Evolutionary conservation across 352 stramenopile species (phyloP), one percentile per base, ranked within the genome.

Genomic region (Globisporangium nagaii): DNA sequence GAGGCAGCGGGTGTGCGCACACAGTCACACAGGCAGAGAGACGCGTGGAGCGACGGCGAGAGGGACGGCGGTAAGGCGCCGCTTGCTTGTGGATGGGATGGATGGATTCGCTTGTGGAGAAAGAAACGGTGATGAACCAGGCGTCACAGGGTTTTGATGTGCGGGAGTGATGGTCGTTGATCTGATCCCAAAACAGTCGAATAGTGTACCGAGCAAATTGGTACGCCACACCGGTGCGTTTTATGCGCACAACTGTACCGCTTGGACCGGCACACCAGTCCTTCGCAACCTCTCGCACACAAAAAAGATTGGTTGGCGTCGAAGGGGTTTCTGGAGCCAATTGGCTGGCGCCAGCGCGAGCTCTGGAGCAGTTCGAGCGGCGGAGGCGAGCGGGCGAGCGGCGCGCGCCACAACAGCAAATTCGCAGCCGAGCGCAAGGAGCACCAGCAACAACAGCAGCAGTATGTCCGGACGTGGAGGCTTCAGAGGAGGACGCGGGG

Each of bases 401-500:
- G 41, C 4, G 13, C n/a, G n/a, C n/a, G 41, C 15, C 13, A 48
- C 42, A 48, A 48, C 42, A 48, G 42, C 42, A 48, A 48, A 48
- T 48, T 35, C 24, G 42, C 25, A 35, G 41, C 41, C 41, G 6
- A 47, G 41, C 41, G 41, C 41, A 47, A 47, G 24, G 1, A 46
- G 22, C 42, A 24, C 13, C 41, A 47, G 35, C 35, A 42, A 19
- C n/a, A 42, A 4, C n/a, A 42, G n/a, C 17, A 41, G 35, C 17
- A 42, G 32, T 4, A 60, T 60, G 54, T 60, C 54, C 24, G 54
- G 54, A 60, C 54, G 54, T 60, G 54, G 54, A 32, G 54, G 54
- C 35, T 60, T 60, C 46, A 44, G 54, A 49, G 79, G 84, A 42
- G 58, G 69, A 35, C 53, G 80, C 40, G 63, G 79, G 40, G 63